A percentile compares a stretch with the other conserved stretches of the same genome.
These are phyloP conservation scores for Bryoglossum gracile DNA, from an alignment of 495 filamentous ascomycete species.

Conservation along the genomic window DNA sequence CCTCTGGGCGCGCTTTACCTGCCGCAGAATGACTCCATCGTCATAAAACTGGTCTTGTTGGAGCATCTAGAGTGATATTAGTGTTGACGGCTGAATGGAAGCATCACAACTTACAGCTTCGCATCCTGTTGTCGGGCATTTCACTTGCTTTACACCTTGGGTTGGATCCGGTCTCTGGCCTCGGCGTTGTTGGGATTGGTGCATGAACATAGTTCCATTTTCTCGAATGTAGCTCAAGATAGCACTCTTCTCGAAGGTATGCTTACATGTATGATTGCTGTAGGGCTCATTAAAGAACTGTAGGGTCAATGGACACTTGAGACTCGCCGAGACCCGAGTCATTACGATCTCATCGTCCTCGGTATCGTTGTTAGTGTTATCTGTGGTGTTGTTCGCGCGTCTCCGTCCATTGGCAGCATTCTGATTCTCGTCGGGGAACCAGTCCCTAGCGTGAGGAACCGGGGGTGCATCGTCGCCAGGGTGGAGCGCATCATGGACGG, in stretches of 20 bases:
- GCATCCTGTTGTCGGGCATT: slow-evolving; percentile 38
- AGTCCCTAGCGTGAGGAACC: slow-evolving; percentile 49
- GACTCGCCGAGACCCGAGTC: slow-evolving; percentile 56
- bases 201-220: slow-evolving; percentile 7
- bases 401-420: slow-evolving; percentile 16
- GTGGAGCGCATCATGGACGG: slow-evolving; percentile 70
- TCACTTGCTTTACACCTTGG: slow-evolving; percentile 21
- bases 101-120: slow-evolving; percentile 17
- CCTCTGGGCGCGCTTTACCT: slow-evolving; percentile 31
- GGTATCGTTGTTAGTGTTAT: slow-evolving; percentile 23
- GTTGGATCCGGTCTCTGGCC: background rate
- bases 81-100: slow-evolving; percentile 1
- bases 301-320: slow-evolving; percentile 79
- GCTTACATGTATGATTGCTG: slow-evolving; percentile 71
- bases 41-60: slow-evolving; percentile 29
- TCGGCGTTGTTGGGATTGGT: background rate
- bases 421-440: slow-evolving; percentile 25
- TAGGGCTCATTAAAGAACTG: slow-evolving; percentile 62
- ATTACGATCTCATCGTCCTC: slow-evolving; percentile 73
- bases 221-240: slow-evolving; percentile 40
- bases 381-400: slow-evolving; percentile 20
- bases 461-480: slow-evolving; percentile 51
- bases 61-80: slow-evolving; percentile 24
- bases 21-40: slow-evolving; percentile 31
- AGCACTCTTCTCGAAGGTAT: slow-evolving; percentile 72